Evolutionary conservation across 305 asterid species (phyloP).

Genomic region (Withania somnifera): DNA sequence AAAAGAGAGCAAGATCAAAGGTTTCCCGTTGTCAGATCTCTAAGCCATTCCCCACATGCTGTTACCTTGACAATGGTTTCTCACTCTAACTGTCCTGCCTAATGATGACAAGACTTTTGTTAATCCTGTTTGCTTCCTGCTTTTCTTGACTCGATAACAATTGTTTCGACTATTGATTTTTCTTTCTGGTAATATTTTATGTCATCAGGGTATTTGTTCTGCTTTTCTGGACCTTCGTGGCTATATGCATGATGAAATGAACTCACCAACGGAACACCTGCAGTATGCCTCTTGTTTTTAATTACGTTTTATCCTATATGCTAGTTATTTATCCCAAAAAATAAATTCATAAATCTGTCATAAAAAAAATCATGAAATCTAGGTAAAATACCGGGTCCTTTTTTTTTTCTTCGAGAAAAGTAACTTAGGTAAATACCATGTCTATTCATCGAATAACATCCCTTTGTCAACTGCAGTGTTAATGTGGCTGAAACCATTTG

Average conservation of each 20-base stretch:
- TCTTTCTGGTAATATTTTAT: background rate
- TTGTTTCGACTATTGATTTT: background rate
- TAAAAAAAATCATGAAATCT: no score
- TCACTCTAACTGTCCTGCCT: background rate
- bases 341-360: background rate
- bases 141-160: background rate
- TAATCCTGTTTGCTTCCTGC: background rate
- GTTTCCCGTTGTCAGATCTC: background rate
- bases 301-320: background rate
- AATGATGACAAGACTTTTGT: background rate
- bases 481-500: constrained; percentile 73
- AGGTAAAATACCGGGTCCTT: background rate
- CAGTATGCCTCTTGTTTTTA: constrained; percentile 24
- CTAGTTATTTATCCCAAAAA: background rate
- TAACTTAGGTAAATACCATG: background rate
- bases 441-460: background rate
- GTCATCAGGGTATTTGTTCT: constrained; percentile 55
- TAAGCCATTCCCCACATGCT: background rate
- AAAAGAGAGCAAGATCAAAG: background rate
- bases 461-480: constrained; percentile 44
- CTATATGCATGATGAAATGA: constrained; percentile 25
- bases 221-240: constrained; percentile 51
- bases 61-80: background rate
- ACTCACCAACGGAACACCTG: constrained; percentile 21
- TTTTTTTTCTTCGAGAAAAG: no score